Conservation (phyloP, 2,329 filamentous ascomycete species). For the Sarocladiaceae sp. region DNA sequence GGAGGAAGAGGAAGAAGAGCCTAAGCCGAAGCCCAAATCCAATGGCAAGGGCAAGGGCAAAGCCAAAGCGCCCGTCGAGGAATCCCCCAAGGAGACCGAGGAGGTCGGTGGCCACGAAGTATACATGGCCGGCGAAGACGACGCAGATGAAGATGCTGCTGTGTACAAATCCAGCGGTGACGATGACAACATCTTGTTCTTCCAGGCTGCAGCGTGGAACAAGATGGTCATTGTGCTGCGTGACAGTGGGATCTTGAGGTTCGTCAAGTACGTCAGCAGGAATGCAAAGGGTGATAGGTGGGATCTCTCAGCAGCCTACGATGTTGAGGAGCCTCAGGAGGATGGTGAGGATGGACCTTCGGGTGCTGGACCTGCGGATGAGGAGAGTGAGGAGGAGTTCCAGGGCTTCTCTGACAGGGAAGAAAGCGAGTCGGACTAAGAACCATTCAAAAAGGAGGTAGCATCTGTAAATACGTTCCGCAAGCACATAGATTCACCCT, state of each 20-base stretch:
- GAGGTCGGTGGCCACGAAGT: constrained; percentile 78
- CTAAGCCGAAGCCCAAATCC: constrained; percentile 24
- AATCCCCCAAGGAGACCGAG: constrained; percentile 29
- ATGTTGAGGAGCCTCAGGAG: constrained; percentile 57
- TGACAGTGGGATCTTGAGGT: constrained; percentile 80
- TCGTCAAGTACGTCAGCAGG: constrained; percentile 92
- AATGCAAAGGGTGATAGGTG: constrained; percentile 84
- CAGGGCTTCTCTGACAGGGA: constrained; percentile 48
- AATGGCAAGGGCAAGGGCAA: constrained; percentile 22
- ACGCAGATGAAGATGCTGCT: constrained; percentile 69
- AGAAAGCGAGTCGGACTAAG: constrained; percentile 33
- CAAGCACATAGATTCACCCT: not conserved
- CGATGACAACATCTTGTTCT: constrained; percentile 66
- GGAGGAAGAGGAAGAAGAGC: constrained; percentile 34
- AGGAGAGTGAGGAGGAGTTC: constrained; percentile 51
- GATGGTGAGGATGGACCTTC: constrained; percentile 29
- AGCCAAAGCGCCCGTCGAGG: constrained; percentile 21
- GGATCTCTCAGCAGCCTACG: constrained; percentile 80
- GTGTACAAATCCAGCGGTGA: constrained; percentile 79
- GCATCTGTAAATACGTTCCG: not conserved
- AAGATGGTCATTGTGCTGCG: constrained; percentile 85
- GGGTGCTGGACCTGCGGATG: constrained; percentile 25
- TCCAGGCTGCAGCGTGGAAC: constrained; percentile 73
- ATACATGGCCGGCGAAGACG: constrained; percentile 89
- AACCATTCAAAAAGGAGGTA: not conserved